These are phyloP conservation scores for Suillus placidus DNA, from an alignment of 768 basidiomycete genomes.

Conservation along the genomic window DNA sequence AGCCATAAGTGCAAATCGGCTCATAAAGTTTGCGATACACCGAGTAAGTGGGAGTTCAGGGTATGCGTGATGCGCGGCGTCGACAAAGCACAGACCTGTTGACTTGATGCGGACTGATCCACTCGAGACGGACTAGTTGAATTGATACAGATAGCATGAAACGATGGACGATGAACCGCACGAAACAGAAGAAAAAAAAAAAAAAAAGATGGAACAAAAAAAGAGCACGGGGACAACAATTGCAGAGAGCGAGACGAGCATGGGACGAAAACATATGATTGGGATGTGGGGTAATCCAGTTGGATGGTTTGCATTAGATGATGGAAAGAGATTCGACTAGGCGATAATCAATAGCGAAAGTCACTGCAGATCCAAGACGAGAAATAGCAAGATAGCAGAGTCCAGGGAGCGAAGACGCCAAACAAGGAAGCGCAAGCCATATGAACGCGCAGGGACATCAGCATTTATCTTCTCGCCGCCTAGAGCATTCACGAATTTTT, in stretches of 20 bases:
- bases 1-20: neutral
- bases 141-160: slow-evolving; percentile 4
- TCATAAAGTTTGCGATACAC: neutral
- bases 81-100: neutral
- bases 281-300: neutral
- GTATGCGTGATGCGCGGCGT: neutral
- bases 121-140: neutral
- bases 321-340: neutral
- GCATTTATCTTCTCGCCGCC: neutral
- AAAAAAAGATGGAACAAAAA: neutral
- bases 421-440: neutral
- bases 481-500: neutral
- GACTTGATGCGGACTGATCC: neutral
- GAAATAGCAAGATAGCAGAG: neutral
- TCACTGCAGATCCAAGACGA: neutral
- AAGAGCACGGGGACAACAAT: neutral
- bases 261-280: neutral
- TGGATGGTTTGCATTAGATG: slow-evolving; percentile 1
- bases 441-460: neutral
- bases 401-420: neutral
- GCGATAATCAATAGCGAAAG: neutral
- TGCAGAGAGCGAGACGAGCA: neutral
- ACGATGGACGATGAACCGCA: neutral
- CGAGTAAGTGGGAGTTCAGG: neutral
- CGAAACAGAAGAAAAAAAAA: neutral